Conservation (phyloP, 2,329 filamentous ascomycete species). For the Phialemoniopsis sp. region DNA sequence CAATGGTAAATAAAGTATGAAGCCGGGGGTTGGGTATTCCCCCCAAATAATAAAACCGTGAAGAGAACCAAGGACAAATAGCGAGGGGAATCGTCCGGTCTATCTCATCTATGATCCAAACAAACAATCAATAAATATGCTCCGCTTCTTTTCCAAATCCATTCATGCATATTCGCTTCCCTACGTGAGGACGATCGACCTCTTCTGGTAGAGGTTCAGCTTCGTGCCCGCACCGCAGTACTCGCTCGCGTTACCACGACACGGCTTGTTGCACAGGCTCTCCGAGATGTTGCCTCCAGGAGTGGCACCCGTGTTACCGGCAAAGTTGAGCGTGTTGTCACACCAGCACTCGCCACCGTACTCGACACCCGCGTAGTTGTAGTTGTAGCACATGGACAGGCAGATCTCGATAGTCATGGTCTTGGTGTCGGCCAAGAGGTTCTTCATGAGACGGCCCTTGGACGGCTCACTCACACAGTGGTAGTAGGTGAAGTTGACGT, state of each 20-base stretch:
- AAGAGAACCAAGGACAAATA: too few species aligned
- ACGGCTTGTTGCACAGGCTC: conserved; percentile 5
- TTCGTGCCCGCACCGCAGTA: conserved; percentile 7
- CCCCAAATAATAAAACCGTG: too few species aligned
- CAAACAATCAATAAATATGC: too few species aligned
- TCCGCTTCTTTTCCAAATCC: too few species aligned
- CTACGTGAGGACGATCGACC: neutral
- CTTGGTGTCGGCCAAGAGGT: conserved; percentile 3
- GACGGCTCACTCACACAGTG: conserved; percentile 13
- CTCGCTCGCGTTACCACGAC: conserved; percentile 8
- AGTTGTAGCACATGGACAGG: conserved; percentile 20
- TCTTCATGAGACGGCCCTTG: conserved; percentile 8
- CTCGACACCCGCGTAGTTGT: conserved; percentile 29
- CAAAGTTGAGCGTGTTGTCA: conserved; percentile 18
- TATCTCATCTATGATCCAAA: too few species aligned
- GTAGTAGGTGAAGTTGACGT: conserved; percentile 14
- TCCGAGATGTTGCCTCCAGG: neutral
- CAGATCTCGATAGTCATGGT: conserved; percentile 24
- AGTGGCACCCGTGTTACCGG: conserved; percentile 12
- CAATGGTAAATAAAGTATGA: too few species aligned
- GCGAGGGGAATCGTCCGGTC: too few species aligned
- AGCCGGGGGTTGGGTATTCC: too few species aligned
- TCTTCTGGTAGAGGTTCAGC: conserved; percentile 7
- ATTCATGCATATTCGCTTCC: too few species aligned
- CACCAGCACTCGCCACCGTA: conserved; percentile 36